These are phyloP conservation scores for Tolypocladium guangdongense DNA, from an alignment of 2,329 filamentous ascomycete species.

Conservation along the genomic window DNA sequence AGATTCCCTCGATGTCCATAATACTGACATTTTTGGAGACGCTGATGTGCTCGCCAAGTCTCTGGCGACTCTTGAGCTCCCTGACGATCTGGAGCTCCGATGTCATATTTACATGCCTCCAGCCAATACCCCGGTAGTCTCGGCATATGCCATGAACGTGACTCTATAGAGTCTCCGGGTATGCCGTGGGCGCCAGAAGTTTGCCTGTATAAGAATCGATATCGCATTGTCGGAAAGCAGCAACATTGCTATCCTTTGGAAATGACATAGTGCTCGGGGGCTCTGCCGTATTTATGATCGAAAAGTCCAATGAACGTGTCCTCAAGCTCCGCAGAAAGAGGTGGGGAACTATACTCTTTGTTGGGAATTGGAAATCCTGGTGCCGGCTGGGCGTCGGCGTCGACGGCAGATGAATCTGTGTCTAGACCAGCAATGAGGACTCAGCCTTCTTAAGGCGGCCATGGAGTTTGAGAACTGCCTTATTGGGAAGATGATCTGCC, in stretches of 20 bases:
- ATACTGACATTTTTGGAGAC: conserved; percentile 13
- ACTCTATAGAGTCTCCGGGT: conserved; percentile 17
- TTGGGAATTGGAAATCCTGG: background rate
- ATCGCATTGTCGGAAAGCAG: conserved; percentile 12
- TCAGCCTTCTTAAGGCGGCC: too few relatives aligned
- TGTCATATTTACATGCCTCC: conserved; percentile 17
- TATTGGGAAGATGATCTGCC: too few relatives aligned
- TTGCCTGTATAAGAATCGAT: conserved; percentile 25
- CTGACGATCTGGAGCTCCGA: conserved; percentile 13
- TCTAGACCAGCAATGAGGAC: too few relatives aligned
- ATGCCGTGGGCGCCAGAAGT: conserved; percentile 19
- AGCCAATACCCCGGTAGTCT: conserved; percentile 9
- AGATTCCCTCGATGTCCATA: conserved; percentile 21
- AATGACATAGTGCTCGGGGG: background rate
- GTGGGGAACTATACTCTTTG: background rate
- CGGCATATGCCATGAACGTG: conserved; percentile 1
- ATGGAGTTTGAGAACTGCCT: too few relatives aligned
- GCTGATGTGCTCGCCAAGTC: conserved; percentile 3
- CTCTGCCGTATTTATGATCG: background rate
- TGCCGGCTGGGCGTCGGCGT: background rate
- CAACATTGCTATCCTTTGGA: background rate
- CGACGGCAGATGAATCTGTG: too few relatives aligned
- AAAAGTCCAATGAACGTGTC: background rate
- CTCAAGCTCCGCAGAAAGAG: background rate
- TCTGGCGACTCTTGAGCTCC: conserved; percentile 13